phyloP scores from a whole-genome alignment of 2,329 filamentous ascomycete genomes.

The Ceratocystis cacaofunesta region DNA sequence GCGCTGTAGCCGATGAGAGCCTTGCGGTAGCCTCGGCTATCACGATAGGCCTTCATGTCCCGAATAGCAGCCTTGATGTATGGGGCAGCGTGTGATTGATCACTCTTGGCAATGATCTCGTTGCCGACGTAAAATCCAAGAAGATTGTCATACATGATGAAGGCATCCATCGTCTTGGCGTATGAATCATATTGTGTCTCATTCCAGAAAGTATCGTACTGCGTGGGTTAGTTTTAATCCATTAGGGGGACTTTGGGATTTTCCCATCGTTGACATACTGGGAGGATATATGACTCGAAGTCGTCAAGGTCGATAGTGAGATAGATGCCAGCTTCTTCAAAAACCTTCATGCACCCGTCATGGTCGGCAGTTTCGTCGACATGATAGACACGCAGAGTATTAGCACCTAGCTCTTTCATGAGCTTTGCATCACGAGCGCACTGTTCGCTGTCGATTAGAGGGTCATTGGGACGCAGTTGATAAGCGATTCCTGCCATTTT shows the following conservation, averaged over 20 bases:
- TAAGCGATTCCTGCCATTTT: slow-evolving; percentile 53
- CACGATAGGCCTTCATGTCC: slow-evolving; percentile 70
- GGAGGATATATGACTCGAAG: slow-evolving; percentile 52
- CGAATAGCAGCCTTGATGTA: slow-evolving; percentile 70
- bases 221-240: slow-evolving; percentile 12
- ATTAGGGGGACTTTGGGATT: not conserved
- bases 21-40: slow-evolving; percentile 58
- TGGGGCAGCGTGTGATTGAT: slow-evolving; percentile 51
- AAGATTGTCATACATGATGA: slow-evolving; percentile 63
- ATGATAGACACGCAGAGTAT: slow-evolving; percentile 78
- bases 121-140: slow-evolving; percentile 81
- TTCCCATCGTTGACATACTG: slow-evolving; percentile 29
- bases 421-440: slow-evolving; percentile 59
- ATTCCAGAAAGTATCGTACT: slow-evolving; percentile 56
- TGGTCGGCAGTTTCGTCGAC: slow-evolving; percentile 61
- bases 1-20: slow-evolving; percentile 81
- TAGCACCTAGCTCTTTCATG: slow-evolving; percentile 69
- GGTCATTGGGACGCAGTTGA: slow-evolving; percentile 45
- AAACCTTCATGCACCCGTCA: slow-evolving; percentile 63
- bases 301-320: slow-evolving; percentile 71
- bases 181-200: slow-evolving; percentile 54
- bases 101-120: slow-evolving; percentile 56
- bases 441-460: slow-evolving; percentile 59
- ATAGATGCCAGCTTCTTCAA: slow-evolving; percentile 70
- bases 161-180: slow-evolving; percentile 58